A percentile compares a stretch with the other conserved stretches of the same genome.
These are phyloP conservation scores for Fraxinus floribunda DNA, from an alignment of 305 asterid species.

Conservation along the genomic window DNA sequence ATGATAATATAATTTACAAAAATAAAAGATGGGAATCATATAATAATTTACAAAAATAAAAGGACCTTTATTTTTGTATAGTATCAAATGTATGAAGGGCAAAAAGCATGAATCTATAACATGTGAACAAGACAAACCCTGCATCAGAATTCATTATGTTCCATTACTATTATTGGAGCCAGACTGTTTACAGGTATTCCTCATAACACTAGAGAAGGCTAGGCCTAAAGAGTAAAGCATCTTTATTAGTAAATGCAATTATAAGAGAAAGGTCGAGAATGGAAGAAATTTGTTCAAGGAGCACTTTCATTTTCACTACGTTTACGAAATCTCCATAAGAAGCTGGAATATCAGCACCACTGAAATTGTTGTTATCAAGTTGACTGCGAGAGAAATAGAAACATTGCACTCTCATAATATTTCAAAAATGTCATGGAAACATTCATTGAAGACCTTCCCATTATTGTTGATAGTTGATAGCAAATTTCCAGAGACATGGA, in stretches of 20 bases:
- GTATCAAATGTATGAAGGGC: not conserved
- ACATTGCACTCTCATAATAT: not conserved
- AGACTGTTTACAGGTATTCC: not conserved
- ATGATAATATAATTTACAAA: not conserved
- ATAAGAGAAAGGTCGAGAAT: not conserved
- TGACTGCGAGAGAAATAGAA: slow-evolving; percentile 34
- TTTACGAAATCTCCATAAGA: slow-evolving; percentile 39
- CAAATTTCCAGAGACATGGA: not conserved
- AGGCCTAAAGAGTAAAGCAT: not conserved
- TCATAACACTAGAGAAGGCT: not conserved
- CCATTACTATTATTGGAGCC: not conserved
- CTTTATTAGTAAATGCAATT: not conserved
- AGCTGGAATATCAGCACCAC: slow-evolving; percentile 43
- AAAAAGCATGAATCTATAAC: not conserved
- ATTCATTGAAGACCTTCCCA: not conserved
- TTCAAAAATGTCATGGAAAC: not conserved
- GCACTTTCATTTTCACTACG: slow-evolving; percentile 39
- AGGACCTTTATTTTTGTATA: not conserved
- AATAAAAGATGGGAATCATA: not conserved
- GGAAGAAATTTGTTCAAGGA: slow-evolving; percentile 10
- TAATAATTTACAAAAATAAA: no score
- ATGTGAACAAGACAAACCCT: not conserved
- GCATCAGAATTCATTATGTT: not conserved
- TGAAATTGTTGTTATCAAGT: slow-evolving; percentile 50
- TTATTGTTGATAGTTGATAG: not conserved